A percentile compares a stretch with the other conserved stretches of the same genome.
phyloP scores from a whole-genome alignment of 495 filamentous ascomycete genomes.

The Thermothielavioides terrestris region DNA sequence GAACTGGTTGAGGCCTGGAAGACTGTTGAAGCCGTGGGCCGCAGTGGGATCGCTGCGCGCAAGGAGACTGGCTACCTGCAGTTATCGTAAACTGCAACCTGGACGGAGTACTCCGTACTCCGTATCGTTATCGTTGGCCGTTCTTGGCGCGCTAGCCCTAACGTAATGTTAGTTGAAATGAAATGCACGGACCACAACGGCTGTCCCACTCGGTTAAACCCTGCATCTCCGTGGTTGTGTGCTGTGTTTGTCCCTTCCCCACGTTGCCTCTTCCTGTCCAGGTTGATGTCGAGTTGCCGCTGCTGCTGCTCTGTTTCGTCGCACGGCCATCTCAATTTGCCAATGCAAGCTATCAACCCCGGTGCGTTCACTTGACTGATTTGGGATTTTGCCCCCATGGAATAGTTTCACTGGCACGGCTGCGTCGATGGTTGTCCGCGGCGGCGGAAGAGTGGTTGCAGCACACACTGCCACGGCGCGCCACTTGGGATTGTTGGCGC shows the following conservation, averaged over 20 bases:
- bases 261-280: background rate
- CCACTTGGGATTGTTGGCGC: background rate
- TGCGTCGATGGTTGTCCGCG: background rate
- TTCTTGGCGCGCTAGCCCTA: constrained; percentile 5
- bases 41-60: too few relatives aligned
- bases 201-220: too few relatives aligned
- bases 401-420: background rate
- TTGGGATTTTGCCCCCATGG: background rate
- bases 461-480: background rate
- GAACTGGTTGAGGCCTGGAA: too few relatives aligned
- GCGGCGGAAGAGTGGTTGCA: background rate
- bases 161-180: background rate
- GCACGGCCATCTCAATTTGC: too few relatives aligned
- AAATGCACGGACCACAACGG: constrained; percentile 6
- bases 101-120: background rate
- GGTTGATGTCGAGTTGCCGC: background rate
- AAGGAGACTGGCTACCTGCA: constrained; percentile 2
- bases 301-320: too few relatives aligned
- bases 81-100: background rate
- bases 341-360: background rate
- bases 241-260: background rate
- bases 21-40: too few relatives aligned
- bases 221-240: too few relatives aligned
- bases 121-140: constrained; percentile 17
- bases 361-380: too few relatives aligned